Evolutionary conservation across 768 basidiomycete species (phyloP), one percentile per base, ranked within the genome.

Genomic region (Kwoniella dejecticola): DNA sequence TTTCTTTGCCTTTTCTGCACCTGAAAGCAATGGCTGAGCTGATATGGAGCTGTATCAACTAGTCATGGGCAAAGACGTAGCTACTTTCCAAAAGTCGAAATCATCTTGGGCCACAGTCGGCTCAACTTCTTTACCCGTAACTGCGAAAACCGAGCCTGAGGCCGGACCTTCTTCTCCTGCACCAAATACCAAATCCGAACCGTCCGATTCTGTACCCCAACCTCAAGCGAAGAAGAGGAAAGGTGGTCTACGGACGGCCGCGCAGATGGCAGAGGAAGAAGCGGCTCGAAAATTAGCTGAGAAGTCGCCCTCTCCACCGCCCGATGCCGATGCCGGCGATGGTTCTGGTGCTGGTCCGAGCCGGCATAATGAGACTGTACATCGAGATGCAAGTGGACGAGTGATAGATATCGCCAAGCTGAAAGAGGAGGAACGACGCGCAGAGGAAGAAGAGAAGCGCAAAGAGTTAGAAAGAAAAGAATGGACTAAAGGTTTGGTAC

Each of bases 401-500:
- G 89, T 89, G 82, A 89, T 98, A 52, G 93, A 98, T 69, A 85
- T 89, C 52, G 91, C 90, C 74, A 84, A 88, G 1, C 89, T 88
- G 27, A 85, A 84, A 58, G 94, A 90, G 13, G 93, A 94, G 71
- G 90, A 91, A 29, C 88, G 88, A 42, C 82, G 87, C 66, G 77
- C 84, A 78, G 91, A 92, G 72, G 83, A 90, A 21, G 88, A 91
- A 74, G 82, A 83, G 60, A 88, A 93, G 76, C 90, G 96, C 80
- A 86, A 85, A 74, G 91, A 95, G 74, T 89, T 89, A 26, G 71
- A 76, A 40, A 61, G 65, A 59, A 92, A 95, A 90, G 90, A 95
- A 76, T 98, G 96, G 96, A 92, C 91, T 0, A 98, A 95, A 79
- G 96, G 96, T 29, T 72, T 98, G 33, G 89, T 92, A 38, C 96